Evolutionary conservation across 139 green algal genomes (phyloP).

Genomic region (Coelastrella sp.): DNA sequence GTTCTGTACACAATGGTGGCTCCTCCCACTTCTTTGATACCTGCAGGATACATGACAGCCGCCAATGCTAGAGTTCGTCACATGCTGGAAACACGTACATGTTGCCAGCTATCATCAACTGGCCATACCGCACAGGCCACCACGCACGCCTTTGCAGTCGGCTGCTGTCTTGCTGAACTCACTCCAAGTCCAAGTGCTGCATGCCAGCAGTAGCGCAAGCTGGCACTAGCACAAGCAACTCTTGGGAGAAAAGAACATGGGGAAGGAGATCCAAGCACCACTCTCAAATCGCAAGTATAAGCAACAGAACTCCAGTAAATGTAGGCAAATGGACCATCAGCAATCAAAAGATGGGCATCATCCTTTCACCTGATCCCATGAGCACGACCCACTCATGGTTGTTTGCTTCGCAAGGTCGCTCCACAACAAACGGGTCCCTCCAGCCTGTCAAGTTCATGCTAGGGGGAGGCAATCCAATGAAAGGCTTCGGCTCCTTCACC

Average conservation of each 20-base stretch:
- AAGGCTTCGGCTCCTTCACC: constrained; percentile 75
- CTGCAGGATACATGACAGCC: constrained; percentile 3
- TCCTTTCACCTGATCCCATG: constrained; percentile 66
- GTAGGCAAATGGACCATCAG: background rate
- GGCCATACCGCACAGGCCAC: too few relatives aligned
- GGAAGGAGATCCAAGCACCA: too few relatives aligned
- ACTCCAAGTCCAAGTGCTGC: too few relatives aligned
- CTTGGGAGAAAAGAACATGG: too few relatives aligned
- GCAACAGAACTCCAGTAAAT: background rate
- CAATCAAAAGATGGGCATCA: too few relatives aligned
- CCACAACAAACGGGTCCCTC: constrained; percentile 87
- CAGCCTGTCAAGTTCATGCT: constrained; percentile 78
- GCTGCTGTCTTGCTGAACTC: too few relatives aligned
- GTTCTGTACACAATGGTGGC: constrained; percentile 58
- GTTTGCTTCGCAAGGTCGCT: constrained; percentile 51
- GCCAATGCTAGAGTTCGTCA: background rate
- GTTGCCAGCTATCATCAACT: too few relatives aligned
- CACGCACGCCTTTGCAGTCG: too few relatives aligned
- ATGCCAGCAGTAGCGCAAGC: too few relatives aligned
- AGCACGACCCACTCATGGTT: constrained; percentile 67
- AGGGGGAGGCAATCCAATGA: constrained; percentile 76
- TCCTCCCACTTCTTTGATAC: constrained; percentile 53
- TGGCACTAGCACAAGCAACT: too few relatives aligned
- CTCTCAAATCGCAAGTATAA: too few relatives aligned
- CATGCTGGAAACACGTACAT: too few relatives aligned